Base-by-base conservation (phyloP, 176 grass and related monocot genomes). In the Carex pumila region DNA sequence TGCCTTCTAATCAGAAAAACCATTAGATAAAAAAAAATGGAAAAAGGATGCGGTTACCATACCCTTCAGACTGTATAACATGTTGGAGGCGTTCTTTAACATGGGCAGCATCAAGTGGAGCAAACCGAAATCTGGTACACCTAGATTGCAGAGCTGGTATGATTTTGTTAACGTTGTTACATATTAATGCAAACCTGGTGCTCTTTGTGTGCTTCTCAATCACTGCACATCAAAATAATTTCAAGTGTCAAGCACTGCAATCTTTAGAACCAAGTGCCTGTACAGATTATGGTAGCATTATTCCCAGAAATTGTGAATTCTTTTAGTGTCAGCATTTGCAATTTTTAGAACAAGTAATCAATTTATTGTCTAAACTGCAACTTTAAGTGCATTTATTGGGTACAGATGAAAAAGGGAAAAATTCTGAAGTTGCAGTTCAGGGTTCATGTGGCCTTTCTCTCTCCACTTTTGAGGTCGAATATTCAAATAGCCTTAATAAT, bases 141-240 rank as follows among this genome's bases (percentile, higher is more conserved):
- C 96, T 99, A 77, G 93, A 99, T 88, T 99, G 96, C 32, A 99
- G 77, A 72, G 96, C 93, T 79, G 96, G 93, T 80, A 99, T 99
- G 45, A 99, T 99, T 90, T 99, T 99, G 88, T 99, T 99, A 57
- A 99, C 91, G 89, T 95, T 91, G 47, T 99, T 99, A 81, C 96
- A 95, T 81, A 99, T 99, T 77, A 99, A 87, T 69, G 96, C 96
- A 95, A 99, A 99, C 85, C 96, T 92, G 85, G 96, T 99, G 88
- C 93, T 99, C 73, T 84, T 99, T 82, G 96, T 99, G 71, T 99
- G 90, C 86, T 99, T 99, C 84, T 95, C 93, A 89, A 99, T 99
- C 21, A 95, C 93, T 99, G 84, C 65, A 92, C 66, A 64, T 17
- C 55, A 56, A 50, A 19, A 77, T 77, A 77, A 73, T 12, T 73